A percentile compares a stretch with the other conserved stretches of the same genome.
phyloP scores from a whole-genome alignment of 2,329 filamentous ascomycete species.

The Sclerotinia spermophila region DNA sequence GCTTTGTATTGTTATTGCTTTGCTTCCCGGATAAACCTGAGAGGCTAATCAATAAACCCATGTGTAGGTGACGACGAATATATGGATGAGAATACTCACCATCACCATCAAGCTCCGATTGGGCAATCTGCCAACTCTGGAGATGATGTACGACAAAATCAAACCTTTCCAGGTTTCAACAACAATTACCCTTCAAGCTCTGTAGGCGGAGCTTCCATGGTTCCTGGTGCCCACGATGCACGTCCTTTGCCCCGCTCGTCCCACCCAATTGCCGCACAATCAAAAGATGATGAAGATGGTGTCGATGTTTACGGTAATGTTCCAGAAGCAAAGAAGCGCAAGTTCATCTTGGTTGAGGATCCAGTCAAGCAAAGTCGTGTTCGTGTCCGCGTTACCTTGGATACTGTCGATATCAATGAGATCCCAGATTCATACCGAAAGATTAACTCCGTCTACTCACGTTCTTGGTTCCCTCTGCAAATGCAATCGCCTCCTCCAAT shows the following conservation, averaged over 20 bases:
- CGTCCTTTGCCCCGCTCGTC: conserved; percentile 46
- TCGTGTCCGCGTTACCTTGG: conserved; percentile 87
- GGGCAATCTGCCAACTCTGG: conserved; percentile 49
- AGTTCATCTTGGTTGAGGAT: conserved; percentile 95
- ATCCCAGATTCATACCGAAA: conserved; percentile 95
- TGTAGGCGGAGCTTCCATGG: conserved; percentile 57
- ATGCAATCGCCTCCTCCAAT: conserved; percentile 83
- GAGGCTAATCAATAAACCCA: conserved; percentile 34
- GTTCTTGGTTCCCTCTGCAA: conserved; percentile 87
- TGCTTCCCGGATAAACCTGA: conserved; percentile 34
- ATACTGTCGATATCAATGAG: conserved; percentile 89
- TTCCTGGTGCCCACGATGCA: conserved; percentile 48
- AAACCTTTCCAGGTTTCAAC: conserved; percentile 70
- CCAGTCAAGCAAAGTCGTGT: conserved; percentile 75
- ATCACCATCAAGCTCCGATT: conserved; percentile 60
- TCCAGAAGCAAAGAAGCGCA: conserved; percentile 85
- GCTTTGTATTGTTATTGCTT: conserved; percentile 24
- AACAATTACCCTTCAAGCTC: conserved; percentile 58
- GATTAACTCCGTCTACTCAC: conserved; percentile 82
- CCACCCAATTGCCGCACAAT: conserved; percentile 39
- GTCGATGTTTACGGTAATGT: conserved; percentile 80
- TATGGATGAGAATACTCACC: conserved; percentile 61
- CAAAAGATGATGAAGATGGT: conserved; percentile 46
- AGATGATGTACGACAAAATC: conserved; percentile 67
- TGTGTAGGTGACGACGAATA: conserved; percentile 59